Evolutionary conservation across 2,329 filamentous ascomycete genomes (phyloP).

Genomic region (Pseudopyrenochaeta lycopersici): DNA sequence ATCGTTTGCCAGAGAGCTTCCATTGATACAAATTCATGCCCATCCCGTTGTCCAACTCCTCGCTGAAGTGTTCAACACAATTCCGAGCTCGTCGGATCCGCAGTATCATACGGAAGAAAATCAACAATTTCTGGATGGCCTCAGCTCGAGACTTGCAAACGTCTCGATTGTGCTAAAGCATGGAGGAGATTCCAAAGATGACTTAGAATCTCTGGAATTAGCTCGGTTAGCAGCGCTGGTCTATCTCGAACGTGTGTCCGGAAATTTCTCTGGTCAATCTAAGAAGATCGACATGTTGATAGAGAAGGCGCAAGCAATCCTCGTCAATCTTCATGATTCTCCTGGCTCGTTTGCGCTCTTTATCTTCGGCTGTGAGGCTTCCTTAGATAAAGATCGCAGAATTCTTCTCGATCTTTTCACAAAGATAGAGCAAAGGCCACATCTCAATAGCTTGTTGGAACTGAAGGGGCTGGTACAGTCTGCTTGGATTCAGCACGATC

Average conservation of each 20-base stretch:
- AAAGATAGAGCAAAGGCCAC: conserved; percentile 1
- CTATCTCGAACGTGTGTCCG: conserved; percentile 17
- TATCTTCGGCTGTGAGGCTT: conserved; percentile 35
- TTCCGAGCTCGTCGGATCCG: conserved; percentile 1
- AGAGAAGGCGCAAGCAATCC: conserved; percentile 4
- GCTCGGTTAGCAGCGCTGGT: conserved; percentile 14
- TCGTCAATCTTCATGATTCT: conserved; percentile 23
- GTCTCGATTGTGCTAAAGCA: neutral
- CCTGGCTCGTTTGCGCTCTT: conserved; percentile 30
- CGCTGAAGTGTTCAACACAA: conserved; percentile 3
- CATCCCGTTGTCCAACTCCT: conserved; percentile 7
- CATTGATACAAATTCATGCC: neutral
- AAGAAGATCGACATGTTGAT: neutral
- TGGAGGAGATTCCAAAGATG: neutral
- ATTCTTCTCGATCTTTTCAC: conserved; percentile 15
- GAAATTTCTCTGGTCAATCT: conserved; percentile 9
- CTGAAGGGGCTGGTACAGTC: conserved; percentile 12
- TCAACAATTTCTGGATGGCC: conserved; percentile 1
- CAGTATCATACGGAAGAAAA: conserved; percentile 2
- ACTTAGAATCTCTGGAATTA: conserved; percentile 1
- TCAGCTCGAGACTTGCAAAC: conserved; percentile 1
- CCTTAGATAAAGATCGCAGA: conserved; percentile 30
- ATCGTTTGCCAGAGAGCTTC: conserved; percentile 2
- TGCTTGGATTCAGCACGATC: conserved; percentile 21
- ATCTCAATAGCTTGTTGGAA: conserved; percentile 3